Evolutionary conservation across 768 basidiomycete species (phyloP).

Genomic region (Tylopilus felleus): DNA sequence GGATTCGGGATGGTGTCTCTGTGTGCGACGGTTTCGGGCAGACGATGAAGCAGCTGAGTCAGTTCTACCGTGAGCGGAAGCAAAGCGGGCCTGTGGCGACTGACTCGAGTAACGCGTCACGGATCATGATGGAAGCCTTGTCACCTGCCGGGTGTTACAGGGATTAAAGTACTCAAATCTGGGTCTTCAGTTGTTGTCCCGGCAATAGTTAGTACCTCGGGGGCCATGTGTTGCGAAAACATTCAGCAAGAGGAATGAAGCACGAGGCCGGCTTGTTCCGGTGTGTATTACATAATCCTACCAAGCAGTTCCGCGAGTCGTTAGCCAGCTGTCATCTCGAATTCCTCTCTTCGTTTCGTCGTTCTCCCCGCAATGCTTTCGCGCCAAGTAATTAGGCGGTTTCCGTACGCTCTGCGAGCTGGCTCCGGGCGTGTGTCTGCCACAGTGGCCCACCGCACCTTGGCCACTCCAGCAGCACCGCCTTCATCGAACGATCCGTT

Average conservation of each 20-base stretch:
- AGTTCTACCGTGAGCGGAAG: slow-evolving; percentile 65
- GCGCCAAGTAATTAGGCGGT: slow-evolving; percentile 36
- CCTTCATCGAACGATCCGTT: slow-evolving; percentile 83
- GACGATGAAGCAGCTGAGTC: slow-evolving; percentile 61
- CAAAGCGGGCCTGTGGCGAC: not conserved
- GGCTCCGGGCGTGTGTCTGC: slow-evolving; percentile 17
- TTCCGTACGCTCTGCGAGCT: slow-evolving; percentile 30
- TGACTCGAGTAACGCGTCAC: slow-evolving; percentile 1
- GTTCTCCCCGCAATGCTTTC: slow-evolving; percentile 31
- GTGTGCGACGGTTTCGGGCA: slow-evolving; percentile 68
- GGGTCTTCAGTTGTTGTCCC: not conserved
- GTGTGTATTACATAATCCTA: slow-evolving; percentile 11
- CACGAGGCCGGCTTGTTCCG: slow-evolving; percentile 17
- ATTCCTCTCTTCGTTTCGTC: not conserved
- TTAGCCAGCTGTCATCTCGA: not conserved
- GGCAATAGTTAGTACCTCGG: not conserved
- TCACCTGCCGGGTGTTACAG: slow-evolving; percentile 1
- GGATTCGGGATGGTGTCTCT: slow-evolving; percentile 70
- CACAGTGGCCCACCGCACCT: slow-evolving; percentile 26
- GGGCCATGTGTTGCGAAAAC: not conserved
- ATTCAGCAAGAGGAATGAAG: not conserved
- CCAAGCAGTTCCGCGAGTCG: not conserved
- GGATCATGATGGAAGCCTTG: not conserved
- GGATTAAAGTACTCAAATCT: not conserved
- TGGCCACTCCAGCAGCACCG: slow-evolving; percentile 48